These are phyloP conservation scores for Globisporangium lucens DNA, from an alignment of 352 stramenopile species.

Conservation along the genomic window DNA sequence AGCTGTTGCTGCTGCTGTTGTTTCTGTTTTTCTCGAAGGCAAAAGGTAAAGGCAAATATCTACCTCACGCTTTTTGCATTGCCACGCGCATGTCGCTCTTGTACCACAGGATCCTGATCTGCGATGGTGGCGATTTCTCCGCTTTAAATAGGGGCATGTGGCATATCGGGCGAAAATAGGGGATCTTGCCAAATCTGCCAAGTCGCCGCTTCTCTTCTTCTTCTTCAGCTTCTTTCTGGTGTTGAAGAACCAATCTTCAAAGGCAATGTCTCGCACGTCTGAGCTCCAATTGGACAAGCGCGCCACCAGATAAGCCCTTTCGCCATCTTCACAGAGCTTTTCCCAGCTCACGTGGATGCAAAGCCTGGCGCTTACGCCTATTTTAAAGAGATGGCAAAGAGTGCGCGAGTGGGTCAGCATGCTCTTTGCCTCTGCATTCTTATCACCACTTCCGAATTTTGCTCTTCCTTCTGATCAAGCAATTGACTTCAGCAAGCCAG, in stretches of 20 bases:
- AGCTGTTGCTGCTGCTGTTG: not conserved
- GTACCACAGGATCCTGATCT: not conserved
- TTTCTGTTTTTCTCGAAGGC: not conserved
- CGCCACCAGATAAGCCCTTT: not conserved
- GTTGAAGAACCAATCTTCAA: not conserved
- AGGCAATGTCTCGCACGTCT: not conserved
- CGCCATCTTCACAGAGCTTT: not conserved
- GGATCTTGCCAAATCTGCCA: not conserved
- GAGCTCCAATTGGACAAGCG: not conserved
- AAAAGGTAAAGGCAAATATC: not conserved
- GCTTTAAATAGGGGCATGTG: conserved; percentile 7
- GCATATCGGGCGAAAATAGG: not conserved
- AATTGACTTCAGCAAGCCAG: not conserved
- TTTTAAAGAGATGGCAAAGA: not conserved
- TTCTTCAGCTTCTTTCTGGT: not conserved
- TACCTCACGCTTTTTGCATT: not conserved
- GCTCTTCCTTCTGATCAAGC: not conserved
- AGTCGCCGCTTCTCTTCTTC: not conserved
- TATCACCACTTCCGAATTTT: not conserved
- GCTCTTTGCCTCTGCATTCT: not conserved
- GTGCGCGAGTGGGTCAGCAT: not conserved
- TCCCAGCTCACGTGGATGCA: not conserved
- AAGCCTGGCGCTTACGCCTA: not conserved
- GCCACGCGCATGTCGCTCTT: not conserved
- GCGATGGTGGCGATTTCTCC: not conserved